Base-by-base conservation (phyloP, 371 early-diverging fungal genomes). In the Circinella minor region DNA sequence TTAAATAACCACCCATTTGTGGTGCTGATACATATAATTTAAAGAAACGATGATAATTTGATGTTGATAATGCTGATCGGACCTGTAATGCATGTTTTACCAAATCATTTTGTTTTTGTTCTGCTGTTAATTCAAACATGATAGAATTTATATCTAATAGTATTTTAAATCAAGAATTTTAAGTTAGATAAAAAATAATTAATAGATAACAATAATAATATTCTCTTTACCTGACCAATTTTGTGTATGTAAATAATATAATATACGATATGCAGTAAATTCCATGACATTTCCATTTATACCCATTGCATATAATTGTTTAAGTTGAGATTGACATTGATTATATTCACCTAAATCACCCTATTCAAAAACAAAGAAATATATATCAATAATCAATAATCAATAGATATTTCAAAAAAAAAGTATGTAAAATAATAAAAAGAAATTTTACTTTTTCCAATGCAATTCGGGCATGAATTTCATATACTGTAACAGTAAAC, bases 321-420 rank as follows among this genome's bases (percentile, higher is more conserved):
- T 95, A 47, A 98, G 79, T 77, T 98, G 97, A 3, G 95, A 94
- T 79, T 96, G 96, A 75, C 99, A 98, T 76, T 97, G 97, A 74
- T 98, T 98, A 76, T 92, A 98, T 82, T 98, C 98, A 57, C 97
- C 97, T 27, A 98, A 80, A 78, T 98, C 99, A 47, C 93, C 89
- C 93, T 94, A 71, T 18, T 43, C n/a, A n/a, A 43, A 43, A 43
- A 43, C 3, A 43, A 11, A 59, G 39, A 7, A 17, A 4, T 1
- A 57, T 36, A 11, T 14, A 43, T 49, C 20, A 64, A 36, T 48
- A n/a, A n/a, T 13, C 4, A 14, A 37, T 43, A 18, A 34, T 43
- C 51, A 14, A 51, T 4, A 13, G 4, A 5, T 51, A 13, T 51
- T 51, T 51, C 5, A 34, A n/a, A n/a, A n/a, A n/a, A n/a, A n/a